These are phyloP conservation scores for Daldinia sp. DNA, from an alignment of 2,329 filamentous ascomycete species.

Conservation along the genomic window DNA sequence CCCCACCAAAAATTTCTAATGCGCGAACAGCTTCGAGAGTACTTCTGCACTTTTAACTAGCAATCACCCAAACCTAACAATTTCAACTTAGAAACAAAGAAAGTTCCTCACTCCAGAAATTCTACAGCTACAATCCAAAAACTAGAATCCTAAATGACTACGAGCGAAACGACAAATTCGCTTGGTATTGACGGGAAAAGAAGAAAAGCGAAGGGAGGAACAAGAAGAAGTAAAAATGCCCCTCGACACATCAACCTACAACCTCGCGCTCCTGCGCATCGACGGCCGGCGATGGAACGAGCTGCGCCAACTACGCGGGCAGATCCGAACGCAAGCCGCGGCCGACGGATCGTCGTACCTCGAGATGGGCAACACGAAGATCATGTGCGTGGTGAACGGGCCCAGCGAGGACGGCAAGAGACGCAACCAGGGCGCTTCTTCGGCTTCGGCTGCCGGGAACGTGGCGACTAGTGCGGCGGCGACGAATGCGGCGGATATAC, in stretches of 20 bases:
- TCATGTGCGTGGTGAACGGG: constrained; percentile 90
- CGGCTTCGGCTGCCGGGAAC: constrained; percentile 12
- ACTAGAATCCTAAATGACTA: too few species aligned
- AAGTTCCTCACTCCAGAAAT: neutral
- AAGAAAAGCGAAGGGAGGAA: neutral
- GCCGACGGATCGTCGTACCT: constrained; percentile 94
- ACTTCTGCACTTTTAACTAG: neutral
- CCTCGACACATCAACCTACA: constrained; percentile 92
- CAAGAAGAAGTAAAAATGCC: constrained; percentile 69
- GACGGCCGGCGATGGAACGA: constrained; percentile 97
- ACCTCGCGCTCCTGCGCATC: constrained; percentile 81
- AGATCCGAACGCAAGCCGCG: constrained; percentile 90
- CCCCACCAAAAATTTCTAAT: constrained; percentile 35
- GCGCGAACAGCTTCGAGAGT: neutral
- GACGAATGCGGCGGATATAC: constrained; percentile 67
- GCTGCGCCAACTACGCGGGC: constrained; percentile 84
- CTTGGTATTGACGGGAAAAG: neutral
- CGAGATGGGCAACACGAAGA: constrained; percentile 96
- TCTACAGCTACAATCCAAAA: neutral
- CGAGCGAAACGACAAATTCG: neutral
- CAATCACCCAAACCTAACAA: constrained; percentile 1
- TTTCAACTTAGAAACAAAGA: neutral
- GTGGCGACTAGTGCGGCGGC: constrained; percentile 12
- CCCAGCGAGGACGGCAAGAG: constrained; percentile 72
- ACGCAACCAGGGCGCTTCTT: constrained; percentile 43